A percentile compares a stretch with the other conserved stretches of the same genome.
phyloP scores from a whole-genome alignment of 2,329 filamentous ascomycete species.

The Fusarium irregulare region DNA sequence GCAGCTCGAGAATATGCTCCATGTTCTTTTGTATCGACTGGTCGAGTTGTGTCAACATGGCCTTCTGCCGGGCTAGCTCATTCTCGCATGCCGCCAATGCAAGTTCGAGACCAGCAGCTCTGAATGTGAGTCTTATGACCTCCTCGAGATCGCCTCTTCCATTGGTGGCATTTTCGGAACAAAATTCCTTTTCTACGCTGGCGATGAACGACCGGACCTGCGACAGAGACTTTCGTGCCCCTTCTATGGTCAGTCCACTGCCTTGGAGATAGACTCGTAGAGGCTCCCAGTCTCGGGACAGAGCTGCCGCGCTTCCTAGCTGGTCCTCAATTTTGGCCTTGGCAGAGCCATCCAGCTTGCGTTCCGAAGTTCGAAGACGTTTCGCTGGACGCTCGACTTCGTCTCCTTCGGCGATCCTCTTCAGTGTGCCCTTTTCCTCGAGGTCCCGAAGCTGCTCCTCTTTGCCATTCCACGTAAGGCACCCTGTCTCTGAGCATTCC shows the following conservation, averaged over 20 bases:
- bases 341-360: neutral
- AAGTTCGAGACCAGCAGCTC: rapidly evolving
- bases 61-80: rapidly evolving
- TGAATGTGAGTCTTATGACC: neutral
- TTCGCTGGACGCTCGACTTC: neutral
- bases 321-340: rapidly evolving
- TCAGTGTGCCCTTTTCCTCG: too few species aligned
- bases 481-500: too few species aligned
- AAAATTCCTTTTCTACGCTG: neutral
- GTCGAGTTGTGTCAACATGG: neutral
- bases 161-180: rapidly evolving
- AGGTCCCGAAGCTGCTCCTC: too few species aligned
- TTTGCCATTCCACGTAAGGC: too few species aligned
- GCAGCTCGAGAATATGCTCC: rapidly evolving
- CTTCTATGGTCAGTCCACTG: rapidly evolving
- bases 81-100: rapidly evolving
- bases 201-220: rapidly evolving
- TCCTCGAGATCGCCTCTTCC: neutral
- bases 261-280: neutral
- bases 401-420: too few species aligned
- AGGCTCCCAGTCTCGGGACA: neutral
- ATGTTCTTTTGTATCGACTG: neutral
- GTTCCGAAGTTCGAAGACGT: rapidly evolving
- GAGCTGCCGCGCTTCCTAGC: rapidly evolving
- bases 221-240: neutral